Percentiles rank a stretch among this genome's conserved stretches.
phyloP scores from a whole-genome alignment of 345 rosid genomes.

The Alliaria petiolata region DNA sequence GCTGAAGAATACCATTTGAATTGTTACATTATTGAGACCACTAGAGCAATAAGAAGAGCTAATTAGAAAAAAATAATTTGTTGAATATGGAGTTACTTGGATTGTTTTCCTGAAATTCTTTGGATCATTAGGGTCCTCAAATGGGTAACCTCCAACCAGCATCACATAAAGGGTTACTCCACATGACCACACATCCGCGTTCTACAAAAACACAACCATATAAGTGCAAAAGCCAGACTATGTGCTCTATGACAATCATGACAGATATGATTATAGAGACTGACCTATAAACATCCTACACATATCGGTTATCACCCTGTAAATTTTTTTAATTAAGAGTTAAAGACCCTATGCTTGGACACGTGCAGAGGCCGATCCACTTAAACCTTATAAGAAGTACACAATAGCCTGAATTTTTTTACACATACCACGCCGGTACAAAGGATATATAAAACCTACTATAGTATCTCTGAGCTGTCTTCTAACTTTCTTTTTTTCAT shows the following conservation, averaged over 20 bases:
- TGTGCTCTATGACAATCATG: neutral
- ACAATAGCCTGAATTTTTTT: neutral
- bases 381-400: neutral
- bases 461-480: neutral
- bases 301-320: neutral
- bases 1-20: conserved; percentile 37
- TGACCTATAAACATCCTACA: conserved; percentile 1
- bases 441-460: neutral
- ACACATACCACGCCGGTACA: neutral
- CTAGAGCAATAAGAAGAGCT: neutral
- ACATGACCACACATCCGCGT: conserved; percentile 97
- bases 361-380: neutral
- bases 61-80: neutral
- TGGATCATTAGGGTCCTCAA: conserved; percentile 87
- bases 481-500: neutral
- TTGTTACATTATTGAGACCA: neutral
- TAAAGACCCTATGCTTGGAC: neutral
- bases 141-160: conserved; percentile 94
- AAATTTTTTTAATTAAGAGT: neutral
- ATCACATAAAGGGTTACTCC: conserved; percentile 92
- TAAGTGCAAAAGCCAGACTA: neutral
- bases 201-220: conserved; percentile 35
- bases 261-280: neutral
- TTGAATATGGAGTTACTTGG: conserved; percentile 47
- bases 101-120: conserved; percentile 87